Evolutionary conservation across 805 yeast species (phyloP), one percentile per base, ranked within the genome.

Genomic region (Schizosaccharomyces japonicus): DNA sequence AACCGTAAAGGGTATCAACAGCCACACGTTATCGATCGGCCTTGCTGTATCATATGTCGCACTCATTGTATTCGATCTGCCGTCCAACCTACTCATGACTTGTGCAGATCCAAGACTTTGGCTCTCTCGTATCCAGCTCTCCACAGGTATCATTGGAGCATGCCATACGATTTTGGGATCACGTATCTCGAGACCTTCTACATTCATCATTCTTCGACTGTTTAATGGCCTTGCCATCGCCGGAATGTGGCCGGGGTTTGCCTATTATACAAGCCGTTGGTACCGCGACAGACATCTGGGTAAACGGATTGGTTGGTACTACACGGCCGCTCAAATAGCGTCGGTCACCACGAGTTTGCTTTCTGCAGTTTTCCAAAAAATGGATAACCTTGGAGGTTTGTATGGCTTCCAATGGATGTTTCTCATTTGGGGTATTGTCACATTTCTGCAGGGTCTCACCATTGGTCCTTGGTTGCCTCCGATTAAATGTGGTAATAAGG

Each of bases 391-490:
- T n/a, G 63, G 72, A 30, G 93, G 94, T 2, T 66, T 66, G 50
- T 70, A 76, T 46, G 94, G 94, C 30, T 82, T 83, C 78, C 83
- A 78, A 62, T 82, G 92, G 93, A 68, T 79, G 67, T 82, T 75
- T 60, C 65, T 82, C 49, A 69, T 77, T 5, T 83, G 81, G 56
- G 94, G 94, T 6, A 64, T 70, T 19, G 60, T 80, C 42, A 78
- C 92, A 8, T 62, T 78, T 1, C 61, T 65, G 33, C 72, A 73
- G 36, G 92, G 92, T 11, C 59, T 80, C n/a, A 52, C 69, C 2
- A 65, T 82, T 45, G 57, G 78, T 17, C 76, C 85, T 80, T 81
- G 92, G 92, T 69, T 82, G 39, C 94, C 94, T 0, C 92, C 79
- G 56, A 29, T 29, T 8, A 29, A 29, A 13, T 13, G 13, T 13